Evolutionary conservation across 2,329 filamentous ascomycete species (phyloP), one percentile per base, ranked within the genome.

Genomic region (Ophiostoma triangulosporum): DNA sequence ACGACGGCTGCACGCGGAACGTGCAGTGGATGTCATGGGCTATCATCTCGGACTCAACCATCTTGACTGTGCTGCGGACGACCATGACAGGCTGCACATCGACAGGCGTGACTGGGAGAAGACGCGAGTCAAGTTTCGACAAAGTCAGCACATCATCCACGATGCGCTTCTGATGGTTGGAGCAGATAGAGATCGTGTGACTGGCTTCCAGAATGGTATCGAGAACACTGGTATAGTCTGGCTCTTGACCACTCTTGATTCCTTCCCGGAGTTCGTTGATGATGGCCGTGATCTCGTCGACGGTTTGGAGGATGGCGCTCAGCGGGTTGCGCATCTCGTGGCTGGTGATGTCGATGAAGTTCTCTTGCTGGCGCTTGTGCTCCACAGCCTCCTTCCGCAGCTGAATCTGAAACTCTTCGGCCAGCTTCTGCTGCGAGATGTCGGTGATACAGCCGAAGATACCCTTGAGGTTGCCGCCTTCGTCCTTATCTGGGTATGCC

Each of bases 391-490:
- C 87, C 62, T 90, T 80, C 62, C 86, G 84, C 55, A 86, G 81
- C 45, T 82, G 76, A 61, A 78, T 87, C 65, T 94, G 86, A 32
- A 88, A 80, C 48, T 83, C 81, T 65, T 94, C 88, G 1, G 88
- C 87, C 73, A 83, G 84, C 65, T 94, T 95, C 64, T 93, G 86
- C 52, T 85, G 79, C 17, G 84, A 88, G 58, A 95, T 94, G 62
- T 94, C 87, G 0, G 87, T 91, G 51, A 94, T 83, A 62, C 82
- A 86, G 51, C 85, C 86, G 60, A 90, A 89, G 3, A 89, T 83
- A 57, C 82, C 80, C 68, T 87, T 87, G 51, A 89, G 73, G 27
- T 71, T 69, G 3, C 83, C 84, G 27, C n/a, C n/a, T 1, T 72
- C 68, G 57, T 83, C 75, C 61, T 77, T 83, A 60, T 90, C 85